Percentiles rank a stretch among this genome's conserved stretches.
Conservation (phyloP, 2,329 filamentous ascomycete genomes). For the Metarhizium rileyi region DNA sequence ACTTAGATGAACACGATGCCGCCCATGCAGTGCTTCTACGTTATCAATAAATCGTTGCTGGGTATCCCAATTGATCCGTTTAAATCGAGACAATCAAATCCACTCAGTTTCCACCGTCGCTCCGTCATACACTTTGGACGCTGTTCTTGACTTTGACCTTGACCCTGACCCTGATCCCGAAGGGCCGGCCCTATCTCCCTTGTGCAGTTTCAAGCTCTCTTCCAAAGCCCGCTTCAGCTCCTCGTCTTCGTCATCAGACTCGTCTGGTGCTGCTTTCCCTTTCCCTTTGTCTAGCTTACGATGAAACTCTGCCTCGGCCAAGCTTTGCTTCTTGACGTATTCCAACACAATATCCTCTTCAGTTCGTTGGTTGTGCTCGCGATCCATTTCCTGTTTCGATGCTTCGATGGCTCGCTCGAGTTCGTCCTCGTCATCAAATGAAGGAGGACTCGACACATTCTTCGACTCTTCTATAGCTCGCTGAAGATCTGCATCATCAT, state of each 20-base stretch:
- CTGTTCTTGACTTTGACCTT: not conserved
- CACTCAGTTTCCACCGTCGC: not conserved
- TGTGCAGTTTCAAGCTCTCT: constrained; percentile 39
- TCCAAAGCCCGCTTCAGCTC: constrained; percentile 46
- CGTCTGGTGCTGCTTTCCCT: constrained; percentile 17
- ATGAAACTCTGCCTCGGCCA: constrained; percentile 53
- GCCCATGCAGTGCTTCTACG: not conserved
- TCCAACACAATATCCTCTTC: constrained; percentile 69
- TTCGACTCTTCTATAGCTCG: constrained; percentile 31
- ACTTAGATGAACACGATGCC: too few relatives aligned
- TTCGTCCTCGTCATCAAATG: constrained; percentile 14
- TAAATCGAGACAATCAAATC: not conserved
- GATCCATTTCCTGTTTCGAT: constrained; percentile 33
- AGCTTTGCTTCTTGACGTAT: constrained; percentile 67
- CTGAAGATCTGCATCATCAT: constrained; percentile 23
- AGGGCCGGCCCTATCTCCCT: constrained; percentile 16
- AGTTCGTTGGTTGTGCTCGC: constrained; percentile 32
- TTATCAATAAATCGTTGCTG: not conserved
- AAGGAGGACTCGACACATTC: not conserved
- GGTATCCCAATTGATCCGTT: constrained; percentile 4
- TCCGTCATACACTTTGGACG: not conserved
- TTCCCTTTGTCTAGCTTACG: constrained; percentile 24
- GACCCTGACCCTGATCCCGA: constrained; percentile 8
- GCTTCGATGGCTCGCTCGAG: constrained; percentile 36
- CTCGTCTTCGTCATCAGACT: constrained; percentile 37